Conservation (phyloP, 768 basidiomycete species). For the Termitomyces eurrhizus region DNA sequence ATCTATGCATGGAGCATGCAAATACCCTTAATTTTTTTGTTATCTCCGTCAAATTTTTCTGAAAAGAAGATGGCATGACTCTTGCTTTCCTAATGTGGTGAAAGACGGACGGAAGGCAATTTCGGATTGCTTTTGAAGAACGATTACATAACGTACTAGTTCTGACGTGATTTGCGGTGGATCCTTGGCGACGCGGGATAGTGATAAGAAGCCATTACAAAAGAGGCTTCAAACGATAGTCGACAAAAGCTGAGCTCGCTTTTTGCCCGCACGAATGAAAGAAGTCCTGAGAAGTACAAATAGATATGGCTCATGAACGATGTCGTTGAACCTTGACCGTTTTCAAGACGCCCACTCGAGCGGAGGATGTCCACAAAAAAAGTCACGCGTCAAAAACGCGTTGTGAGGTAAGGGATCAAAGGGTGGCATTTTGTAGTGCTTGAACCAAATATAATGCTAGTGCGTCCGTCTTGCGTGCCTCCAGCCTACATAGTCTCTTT, state of each 20-base stretch:
- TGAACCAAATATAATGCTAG: too few species aligned
- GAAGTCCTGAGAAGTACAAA: not conserved
- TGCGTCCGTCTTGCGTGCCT: too few species aligned
- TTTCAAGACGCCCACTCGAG: not conserved
- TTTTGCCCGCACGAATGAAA: not conserved
- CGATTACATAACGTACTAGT: not conserved
- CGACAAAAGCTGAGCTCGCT: not conserved
- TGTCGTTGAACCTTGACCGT: not conserved
- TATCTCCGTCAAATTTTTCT: not conserved
- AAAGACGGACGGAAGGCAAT: not conserved
- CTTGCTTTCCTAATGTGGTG: not conserved
- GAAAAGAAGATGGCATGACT: not conserved
- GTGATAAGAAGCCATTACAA: not conserved
- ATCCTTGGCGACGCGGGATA: not conserved
- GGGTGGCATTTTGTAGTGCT: too few species aligned
- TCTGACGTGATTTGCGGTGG: not conserved
- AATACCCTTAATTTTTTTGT: not conserved
- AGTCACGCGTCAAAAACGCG: not conserved
- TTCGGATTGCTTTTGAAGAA: not conserved
- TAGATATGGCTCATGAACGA: not conserved
- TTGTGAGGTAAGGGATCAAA: not conserved
- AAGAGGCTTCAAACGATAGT: not conserved
- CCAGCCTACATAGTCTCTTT: too few species aligned
- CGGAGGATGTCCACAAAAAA: not conserved
- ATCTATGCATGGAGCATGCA: not conserved